Evolutionary conservation across 192 early-diverging fungal genomes (phyloP).

Genomic region (Piromyces sp.): DNA sequence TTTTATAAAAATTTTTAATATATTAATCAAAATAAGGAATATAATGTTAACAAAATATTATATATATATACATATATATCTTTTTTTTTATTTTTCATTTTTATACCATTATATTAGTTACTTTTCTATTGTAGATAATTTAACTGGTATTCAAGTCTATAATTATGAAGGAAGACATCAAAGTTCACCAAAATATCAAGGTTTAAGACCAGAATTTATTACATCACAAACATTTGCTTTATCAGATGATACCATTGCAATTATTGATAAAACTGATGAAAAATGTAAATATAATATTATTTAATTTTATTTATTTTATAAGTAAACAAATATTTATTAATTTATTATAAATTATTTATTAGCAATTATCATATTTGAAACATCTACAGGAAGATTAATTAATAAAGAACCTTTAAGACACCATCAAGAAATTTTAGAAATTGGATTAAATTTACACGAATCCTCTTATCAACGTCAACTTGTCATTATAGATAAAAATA

Average conservation of each 20-base stretch:
- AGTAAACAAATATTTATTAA: no score
- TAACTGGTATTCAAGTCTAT: slow-evolving; percentile 31
- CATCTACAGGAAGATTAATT: slow-evolving; percentile 16
- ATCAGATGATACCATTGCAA: slow-evolving; percentile 24
- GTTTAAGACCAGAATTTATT: slow-evolving; percentile 28
- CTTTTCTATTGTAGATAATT: slow-evolving; percentile 30
- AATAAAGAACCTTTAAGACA: slow-evolving; percentile 24
- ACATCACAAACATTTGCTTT: slow-evolving; percentile 23
- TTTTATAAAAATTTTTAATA: no score
- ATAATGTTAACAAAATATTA: no score
- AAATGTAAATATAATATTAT: slow-evolving; percentile 12
- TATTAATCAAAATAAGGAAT: no score
- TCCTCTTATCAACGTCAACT: slow-evolving; percentile 17
- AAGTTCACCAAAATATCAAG: slow-evolving; percentile 29
- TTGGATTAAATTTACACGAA: slow-evolving; percentile 20
- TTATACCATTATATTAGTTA: slow-evolving; percentile 4
- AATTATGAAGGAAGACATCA: slow-evolving; percentile 28
- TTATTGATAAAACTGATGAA: slow-evolving; percentile 31
- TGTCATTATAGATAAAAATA: slow-evolving; percentile 33
- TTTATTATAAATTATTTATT: no score
- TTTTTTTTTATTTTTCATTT: no score
- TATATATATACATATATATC: no score
- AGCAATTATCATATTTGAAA: slow-evolving; percentile 31
- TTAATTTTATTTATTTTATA: not conserved
- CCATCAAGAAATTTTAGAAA: slow-evolving; percentile 18